Evolutionary conservation across 2,329 filamentous ascomycete genomes (phyloP).

Genomic region (Neofusicoccum kwambonambiense): DNA sequence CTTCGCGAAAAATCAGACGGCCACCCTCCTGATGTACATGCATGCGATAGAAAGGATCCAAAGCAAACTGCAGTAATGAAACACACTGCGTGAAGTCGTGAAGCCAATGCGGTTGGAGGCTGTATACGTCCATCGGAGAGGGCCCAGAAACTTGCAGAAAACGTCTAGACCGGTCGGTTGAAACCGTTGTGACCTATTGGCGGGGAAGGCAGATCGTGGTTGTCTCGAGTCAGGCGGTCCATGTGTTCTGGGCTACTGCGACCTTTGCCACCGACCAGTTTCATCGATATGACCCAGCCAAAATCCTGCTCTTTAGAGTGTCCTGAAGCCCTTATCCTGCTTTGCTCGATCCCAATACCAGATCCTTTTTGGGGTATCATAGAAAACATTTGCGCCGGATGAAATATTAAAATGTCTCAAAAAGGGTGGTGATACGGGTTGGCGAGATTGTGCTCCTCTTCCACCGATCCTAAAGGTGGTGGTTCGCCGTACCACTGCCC

Average conservation of each 20-base stretch:
- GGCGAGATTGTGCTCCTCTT: constrained; percentile 9
- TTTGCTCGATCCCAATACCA: constrained; percentile 1
- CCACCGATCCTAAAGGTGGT: constrained; percentile 2
- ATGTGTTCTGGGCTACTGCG: not conserved
- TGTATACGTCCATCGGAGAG: not conserved
- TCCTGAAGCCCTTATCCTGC: not conserved
- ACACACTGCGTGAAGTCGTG: not conserved
- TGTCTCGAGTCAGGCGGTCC: not conserved
- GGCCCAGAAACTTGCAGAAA: not conserved
- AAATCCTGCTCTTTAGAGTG: not conserved
- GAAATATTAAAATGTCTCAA: constrained; percentile 1
- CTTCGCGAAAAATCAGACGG: not conserved
- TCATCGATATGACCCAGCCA: not conserved
- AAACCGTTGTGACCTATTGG: not conserved
- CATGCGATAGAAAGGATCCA: not conserved
- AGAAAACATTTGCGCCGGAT: constrained; percentile 16
- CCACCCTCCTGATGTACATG: not conserved
- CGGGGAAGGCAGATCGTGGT: not conserved
- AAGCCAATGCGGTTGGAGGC: not conserved
- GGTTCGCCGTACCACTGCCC: constrained; percentile 10
- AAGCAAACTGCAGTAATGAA: not conserved
- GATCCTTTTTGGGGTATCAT: constrained; percentile 18
- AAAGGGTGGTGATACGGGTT: constrained; percentile 13
- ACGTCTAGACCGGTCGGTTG: not conserved
- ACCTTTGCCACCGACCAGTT: not conserved